phyloP scores from a whole-genome alignment of 2,329 filamentous ascomycete genomes.

The Cucurbitaria berberidis region DNA sequence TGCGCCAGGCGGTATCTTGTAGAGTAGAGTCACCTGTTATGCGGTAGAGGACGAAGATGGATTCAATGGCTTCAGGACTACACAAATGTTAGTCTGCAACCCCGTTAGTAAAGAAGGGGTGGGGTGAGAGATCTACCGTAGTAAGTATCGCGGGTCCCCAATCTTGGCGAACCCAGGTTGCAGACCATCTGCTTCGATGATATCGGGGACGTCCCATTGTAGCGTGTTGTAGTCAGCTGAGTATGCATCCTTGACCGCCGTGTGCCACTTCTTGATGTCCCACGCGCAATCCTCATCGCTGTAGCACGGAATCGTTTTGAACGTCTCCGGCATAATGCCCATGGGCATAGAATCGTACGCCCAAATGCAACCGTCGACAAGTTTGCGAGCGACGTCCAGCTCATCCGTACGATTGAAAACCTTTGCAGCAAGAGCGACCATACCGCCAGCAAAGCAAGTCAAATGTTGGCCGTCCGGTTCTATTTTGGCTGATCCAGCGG shows the following conservation, averaged over 20 bases:
- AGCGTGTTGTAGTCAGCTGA: slow-evolving; percentile 15
- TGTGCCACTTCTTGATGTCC: slow-evolving; percentile 53
- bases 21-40: slow-evolving; percentile 79
- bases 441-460: slow-evolving; percentile 62
- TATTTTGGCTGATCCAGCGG: slow-evolving; percentile 52
- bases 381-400: slow-evolving; percentile 55
- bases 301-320: slow-evolving; percentile 52
- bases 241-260: slow-evolving; percentile 39
- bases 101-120: no score
- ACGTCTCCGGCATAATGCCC: slow-evolving; percentile 63
- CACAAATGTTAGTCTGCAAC: slow-evolving; percentile 2
- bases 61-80: slow-evolving; percentile 86
- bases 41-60: slow-evolving; percentile 87
- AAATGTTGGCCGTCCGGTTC: slow-evolving; percentile 58
- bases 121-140: slow-evolving; percentile 40
- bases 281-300: slow-evolving; percentile 51
- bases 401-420: slow-evolving; percentile 59
- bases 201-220: slow-evolving; percentile 27
- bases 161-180: slow-evolving; percentile 51
- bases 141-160: slow-evolving; percentile 47
- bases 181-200: slow-evolving; percentile 49
- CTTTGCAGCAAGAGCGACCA: slow-evolving; percentile 60
- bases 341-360: slow-evolving; percentile 57
- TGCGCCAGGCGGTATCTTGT: slow-evolving; percentile 83
- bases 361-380: slow-evolving; percentile 64